These are phyloP conservation scores for Sporothrix curviconia DNA, from an alignment of 2,329 filamentous ascomycete species.

Conservation along the genomic window DNA sequence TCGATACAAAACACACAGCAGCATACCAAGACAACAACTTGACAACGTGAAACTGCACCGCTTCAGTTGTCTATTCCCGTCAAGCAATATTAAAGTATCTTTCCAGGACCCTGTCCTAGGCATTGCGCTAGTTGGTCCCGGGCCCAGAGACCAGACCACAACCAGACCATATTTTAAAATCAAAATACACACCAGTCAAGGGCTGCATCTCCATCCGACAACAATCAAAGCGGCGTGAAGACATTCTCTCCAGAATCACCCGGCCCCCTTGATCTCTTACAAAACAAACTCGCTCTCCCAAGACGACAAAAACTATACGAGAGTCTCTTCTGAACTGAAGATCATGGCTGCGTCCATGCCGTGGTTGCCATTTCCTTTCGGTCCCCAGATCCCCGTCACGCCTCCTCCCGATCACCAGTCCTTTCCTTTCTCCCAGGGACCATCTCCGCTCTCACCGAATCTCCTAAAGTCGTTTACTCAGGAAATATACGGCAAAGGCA, in stretches of 20 bases:
- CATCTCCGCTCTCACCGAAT: slow-evolving; percentile 17
- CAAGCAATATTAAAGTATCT: not conserved
- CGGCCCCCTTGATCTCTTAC: no score
- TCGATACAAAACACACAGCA: not conserved
- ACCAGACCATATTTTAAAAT: not conserved
- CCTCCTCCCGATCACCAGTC: slow-evolving; percentile 34
- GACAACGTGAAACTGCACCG: not conserved
- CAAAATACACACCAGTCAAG: not conserved
- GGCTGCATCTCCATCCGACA: not conserved
- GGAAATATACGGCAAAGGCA: slow-evolving; percentile 18
- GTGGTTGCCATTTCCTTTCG: slow-evolving; percentile 25
- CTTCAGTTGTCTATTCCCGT: not conserved
- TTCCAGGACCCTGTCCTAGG: not conserved
- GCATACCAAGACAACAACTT: not conserved
- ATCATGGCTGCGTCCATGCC: slow-evolving; percentile 25
- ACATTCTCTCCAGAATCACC: not conserved
- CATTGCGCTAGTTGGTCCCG: not conserved
- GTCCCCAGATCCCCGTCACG: slow-evolving; percentile 32
- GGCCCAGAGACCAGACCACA: not conserved
- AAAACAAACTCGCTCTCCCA: not conserved
- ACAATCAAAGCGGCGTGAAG: not conserved
- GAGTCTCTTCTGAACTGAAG: not conserved
- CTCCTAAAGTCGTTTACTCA: slow-evolving; percentile 21
- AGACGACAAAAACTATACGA: not conserved
- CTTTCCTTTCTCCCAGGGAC: slow-evolving; percentile 22